Base-by-base conservation (phyloP, 352 stramenopile species). In the Phytophthora foliorum region DNA sequence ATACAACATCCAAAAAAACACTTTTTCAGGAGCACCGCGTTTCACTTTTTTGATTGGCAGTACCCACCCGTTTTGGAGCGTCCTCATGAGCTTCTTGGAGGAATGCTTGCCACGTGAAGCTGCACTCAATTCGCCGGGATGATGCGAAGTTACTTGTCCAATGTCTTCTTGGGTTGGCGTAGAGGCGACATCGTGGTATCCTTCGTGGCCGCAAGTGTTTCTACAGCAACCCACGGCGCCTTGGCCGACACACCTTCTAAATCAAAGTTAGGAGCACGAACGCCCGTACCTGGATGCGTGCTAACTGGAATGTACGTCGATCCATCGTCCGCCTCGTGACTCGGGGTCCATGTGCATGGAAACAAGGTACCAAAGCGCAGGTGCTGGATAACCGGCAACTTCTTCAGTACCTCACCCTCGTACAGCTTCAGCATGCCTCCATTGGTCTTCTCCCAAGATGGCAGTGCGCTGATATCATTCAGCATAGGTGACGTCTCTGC, bases 351-450 rank as follows among this genome's bases (percentile, higher is more conserved):
- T 55, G 86, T 92, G 73, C 86, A 95, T 31, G 85, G 88, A 21
- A 99, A 96, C 21, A 98, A 76, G 42, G 90, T 92, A 36, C 97
- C 97, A 76, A 99, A 99, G 32, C 98, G 82, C 64, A 99, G 90
- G 74, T 99, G 98, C 82, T 99, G 98, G 50, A 99, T 98, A 17
- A 99, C 98, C 17, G 96, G 96, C 46, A 99, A 82, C 72, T 99
- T 99, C 67, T 98, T 96, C 32, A 99, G 81, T 46, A 99, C 98
- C 84, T 99, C 98, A 53, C 97, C 96, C 56, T 96, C 88, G 70
- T 97, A 98, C 49, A 96, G 63, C 77, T 95, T 96, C 54, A 97
- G 82, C 87, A 97, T 95, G 14, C 88, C 88, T 58, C 86, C 80
- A 55, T 97, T 97, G 57, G 97, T 95, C 77, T 97, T 97, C 55